Base-by-base conservation (phyloP, 2,329 filamentous ascomycete species). In the Xylaria polymorpha region DNA sequence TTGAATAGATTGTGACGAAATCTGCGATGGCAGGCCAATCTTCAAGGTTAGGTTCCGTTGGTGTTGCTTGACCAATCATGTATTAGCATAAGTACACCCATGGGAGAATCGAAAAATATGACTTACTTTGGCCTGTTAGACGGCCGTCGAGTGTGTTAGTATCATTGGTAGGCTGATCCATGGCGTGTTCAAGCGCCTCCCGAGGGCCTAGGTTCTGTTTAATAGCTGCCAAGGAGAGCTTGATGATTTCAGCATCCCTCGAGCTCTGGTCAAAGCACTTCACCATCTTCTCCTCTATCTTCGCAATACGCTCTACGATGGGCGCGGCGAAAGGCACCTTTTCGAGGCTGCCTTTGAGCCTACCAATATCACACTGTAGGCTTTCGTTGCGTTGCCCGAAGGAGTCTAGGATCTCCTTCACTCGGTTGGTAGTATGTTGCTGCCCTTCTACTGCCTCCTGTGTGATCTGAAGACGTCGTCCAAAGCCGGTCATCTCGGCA, bases 1-100 rank as follows among this genome's bases (percentile, higher is more conserved):
- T 43, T 59, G 73, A 67, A 59, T 74, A 76, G 12, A 67, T 68
- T 12, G 68, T 50, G 50, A 64, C 12, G 18, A 72, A 72, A 5
- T 66, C 60, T 4, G n/a, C 32, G 25, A 68, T 62, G 20, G 56
- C 65, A n/a, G 68, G 64, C 58, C 61, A 65, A 35, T 50, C 20
- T 4, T 50, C n/a, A 22, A 64, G 55, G 12, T 57, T 25, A 4
- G 32, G 39, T 39, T 22, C 50, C 8, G 60, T 39, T 14, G 35
- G 12, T 9, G 32, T 15, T 18, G 1, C 3, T 9, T 59, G 4
- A 10, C 32, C 44, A 18, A 43, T 22, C n/a, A 7, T 43, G 3
- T 46, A 18, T 70, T 63, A 68, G 61, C 15, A 18, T 20, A 43
- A 32, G 15, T 41, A 62, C 8, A 9, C n/a, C 22, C 8, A 9